Conservation (phyloP, 2,329 filamentous ascomycete species). For the Davidsoniella neocaledoniae region DNA sequence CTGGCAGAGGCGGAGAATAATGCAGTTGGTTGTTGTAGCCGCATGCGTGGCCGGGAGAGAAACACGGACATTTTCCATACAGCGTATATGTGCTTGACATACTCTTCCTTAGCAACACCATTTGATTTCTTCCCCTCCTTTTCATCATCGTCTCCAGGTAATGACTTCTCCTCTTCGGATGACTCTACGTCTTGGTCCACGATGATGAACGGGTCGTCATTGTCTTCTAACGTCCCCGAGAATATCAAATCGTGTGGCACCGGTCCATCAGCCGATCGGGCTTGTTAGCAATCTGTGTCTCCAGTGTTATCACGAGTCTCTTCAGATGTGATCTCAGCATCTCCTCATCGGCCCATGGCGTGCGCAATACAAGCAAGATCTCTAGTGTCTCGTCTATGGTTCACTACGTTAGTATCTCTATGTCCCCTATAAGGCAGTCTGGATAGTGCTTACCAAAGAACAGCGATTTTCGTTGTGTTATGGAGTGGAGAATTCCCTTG, state of each 20-base stretch:
- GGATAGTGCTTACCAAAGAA: conserved; percentile 47
- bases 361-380: conserved; percentile 51
- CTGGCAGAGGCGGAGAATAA: conserved; percentile 48
- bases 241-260: conserved; percentile 41
- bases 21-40: conserved; percentile 48
- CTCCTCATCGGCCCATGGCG: conserved; percentile 40
- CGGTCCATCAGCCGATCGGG: conserved; percentile 26
- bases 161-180: conserved; percentile 15
- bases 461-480: conserved; percentile 45
- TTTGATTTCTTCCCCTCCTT: neutral
- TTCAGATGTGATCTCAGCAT: conserved; percentile 41
- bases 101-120: conserved; percentile 9
- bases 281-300: conserved; percentile 47
- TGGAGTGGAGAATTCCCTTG: conserved; percentile 34
- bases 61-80: conserved; percentile 45
- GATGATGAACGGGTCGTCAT: conserved; percentile 33
- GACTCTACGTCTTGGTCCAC: conserved; percentile 26
- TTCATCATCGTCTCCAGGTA: conserved; percentile 1
- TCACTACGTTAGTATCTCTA: neutral
- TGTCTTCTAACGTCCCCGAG: conserved; percentile 32
- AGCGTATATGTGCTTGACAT: conserved; percentile 29
- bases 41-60: conserved; percentile 41
- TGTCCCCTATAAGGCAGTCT: neutral
- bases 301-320: conserved; percentile 47
- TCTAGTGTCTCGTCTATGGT: conserved; percentile 53